Evolutionary conservation across 2,329 filamentous ascomycete species (phyloP).

Genomic region (Hypoxylon sp.): DNA sequence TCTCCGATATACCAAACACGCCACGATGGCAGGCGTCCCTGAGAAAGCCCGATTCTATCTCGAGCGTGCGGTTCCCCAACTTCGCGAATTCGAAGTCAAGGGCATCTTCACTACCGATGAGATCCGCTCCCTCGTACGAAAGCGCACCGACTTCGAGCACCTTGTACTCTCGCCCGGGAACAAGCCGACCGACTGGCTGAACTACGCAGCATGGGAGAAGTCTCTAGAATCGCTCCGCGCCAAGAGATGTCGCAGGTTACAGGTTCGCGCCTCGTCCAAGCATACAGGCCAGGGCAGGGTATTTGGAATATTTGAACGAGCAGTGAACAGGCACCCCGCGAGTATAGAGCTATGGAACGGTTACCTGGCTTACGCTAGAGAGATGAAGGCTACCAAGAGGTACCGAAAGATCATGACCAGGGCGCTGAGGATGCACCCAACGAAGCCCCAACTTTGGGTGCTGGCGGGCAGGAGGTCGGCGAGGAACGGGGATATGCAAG

Average conservation of each 20-base stretch:
- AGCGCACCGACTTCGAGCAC: conserved; percentile 93
- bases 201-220: conserved; percentile 79
- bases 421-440: conserved; percentile 85
- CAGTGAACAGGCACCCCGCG: conserved; percentile 82
- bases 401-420: conserved; percentile 71
- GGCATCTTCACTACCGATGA: conserved; percentile 91
- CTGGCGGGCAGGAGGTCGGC: conserved; percentile 83
- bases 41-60: conserved; percentile 97
- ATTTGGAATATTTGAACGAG: conserved; percentile 88
- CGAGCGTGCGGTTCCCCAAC: conserved; percentile 89
- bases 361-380: conserved; percentile 82
- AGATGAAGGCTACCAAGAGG: conserved; percentile 70
- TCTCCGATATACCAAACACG: background rate
- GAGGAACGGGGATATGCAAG: conserved; percentile 83
- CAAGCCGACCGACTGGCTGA: conserved; percentile 78
- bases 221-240: conserved; percentile 77
- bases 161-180: conserved; percentile 83
- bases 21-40: conserved; percentile 77
- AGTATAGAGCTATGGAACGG: conserved; percentile 86
- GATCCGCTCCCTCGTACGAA: conserved; percentile 86
- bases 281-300: conserved; percentile 82
- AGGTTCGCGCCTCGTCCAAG: conserved; percentile 72
- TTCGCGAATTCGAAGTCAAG: conserved; percentile 91
- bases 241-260: conserved; percentile 83
- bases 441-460: conserved; percentile 84